phyloP scores from a whole-genome alignment of 106 monocot species.

The Hemerocallis citrina region DNA sequence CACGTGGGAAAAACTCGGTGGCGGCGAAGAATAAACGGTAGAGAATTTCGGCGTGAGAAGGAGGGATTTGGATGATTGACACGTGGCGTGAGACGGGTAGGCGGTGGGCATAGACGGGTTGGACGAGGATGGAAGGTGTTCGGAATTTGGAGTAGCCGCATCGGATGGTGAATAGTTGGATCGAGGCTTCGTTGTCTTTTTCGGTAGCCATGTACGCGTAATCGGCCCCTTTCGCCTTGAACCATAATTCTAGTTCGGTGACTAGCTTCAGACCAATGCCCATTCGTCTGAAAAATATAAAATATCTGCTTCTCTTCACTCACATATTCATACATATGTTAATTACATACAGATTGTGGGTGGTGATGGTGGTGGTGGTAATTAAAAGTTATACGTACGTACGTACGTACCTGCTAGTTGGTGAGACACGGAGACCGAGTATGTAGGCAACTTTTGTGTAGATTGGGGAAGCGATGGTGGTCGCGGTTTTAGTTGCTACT shows the following conservation, averaged over 20 bases:
- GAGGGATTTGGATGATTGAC: conserved; percentile 18
- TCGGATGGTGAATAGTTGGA: conserved; percentile 48
- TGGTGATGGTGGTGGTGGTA: background rate
- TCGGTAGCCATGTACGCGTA: conserved; percentile 89
- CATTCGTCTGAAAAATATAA: conserved; percentile 30
- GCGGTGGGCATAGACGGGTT: conserved; percentile 67
- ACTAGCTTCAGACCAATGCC: conserved; percentile 56
- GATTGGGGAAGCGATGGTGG: conserved; percentile 11
- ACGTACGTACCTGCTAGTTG: conserved; percentile 33
- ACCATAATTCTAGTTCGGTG: conserved; percentile 55
- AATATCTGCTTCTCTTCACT: too few relatives aligned
- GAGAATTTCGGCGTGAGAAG: conserved; percentile 35
- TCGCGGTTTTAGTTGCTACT: conserved; percentile 12
- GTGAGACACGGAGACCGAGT: conserved; percentile 70
- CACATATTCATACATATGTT: background rate
- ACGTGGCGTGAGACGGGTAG: conserved; percentile 12
- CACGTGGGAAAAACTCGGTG: conserved; percentile 57
- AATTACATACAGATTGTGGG: background rate
- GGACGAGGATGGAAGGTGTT: conserved; percentile 57
- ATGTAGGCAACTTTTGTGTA: conserved; percentile 51
- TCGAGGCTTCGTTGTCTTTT: conserved; percentile 57
- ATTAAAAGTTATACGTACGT: too few relatives aligned
- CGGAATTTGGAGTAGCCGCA: conserved; percentile 75
- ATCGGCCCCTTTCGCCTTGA: conserved; percentile 41
- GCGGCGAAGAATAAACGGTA: conserved; percentile 35